A percentile compares a stretch with the other conserved stretches of the same genome.
Conservation (phyloP, 208 protist species). For the Wallacemonas sp. region DNA sequence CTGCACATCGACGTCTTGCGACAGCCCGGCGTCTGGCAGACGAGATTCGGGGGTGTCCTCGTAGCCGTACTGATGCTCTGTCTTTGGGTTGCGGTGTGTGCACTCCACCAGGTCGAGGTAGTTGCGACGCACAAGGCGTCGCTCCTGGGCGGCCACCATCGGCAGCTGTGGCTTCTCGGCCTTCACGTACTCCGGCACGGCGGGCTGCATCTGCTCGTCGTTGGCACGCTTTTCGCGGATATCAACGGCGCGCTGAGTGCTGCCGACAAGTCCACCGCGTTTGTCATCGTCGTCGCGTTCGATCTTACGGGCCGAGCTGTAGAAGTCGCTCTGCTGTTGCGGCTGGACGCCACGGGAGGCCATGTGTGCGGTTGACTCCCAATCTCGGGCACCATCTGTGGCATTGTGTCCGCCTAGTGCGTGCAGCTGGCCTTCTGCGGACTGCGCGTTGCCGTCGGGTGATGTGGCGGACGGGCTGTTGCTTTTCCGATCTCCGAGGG, state of each 20-base stretch:
- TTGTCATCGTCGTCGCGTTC: slow-evolving; percentile 70
- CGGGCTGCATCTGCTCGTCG: slow-evolving; percentile 43
- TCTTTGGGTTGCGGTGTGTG: slow-evolving; percentile 52
- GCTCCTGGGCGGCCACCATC: slow-evolving; percentile 33
- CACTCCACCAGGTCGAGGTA: slow-evolving; percentile 87
- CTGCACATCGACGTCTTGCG: slow-evolving; percentile 48
- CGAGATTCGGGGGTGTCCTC: slow-evolving; percentile 37
- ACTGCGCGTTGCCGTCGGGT: neutral
- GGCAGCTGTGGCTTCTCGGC: slow-evolving; percentile 19
- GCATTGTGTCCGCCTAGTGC: neutral
- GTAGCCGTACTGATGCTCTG: slow-evolving; percentile 63
- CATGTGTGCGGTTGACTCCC: slow-evolving; percentile 62
- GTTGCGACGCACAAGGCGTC: slow-evolving; percentile 35
- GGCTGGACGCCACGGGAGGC: slow-evolving; percentile 50
- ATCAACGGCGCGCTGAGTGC: slow-evolving; percentile 72
- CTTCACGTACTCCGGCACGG: slow-evolving; percentile 19
- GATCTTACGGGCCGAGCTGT: slow-evolving; percentile 61
- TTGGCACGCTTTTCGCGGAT: slow-evolving; percentile 67
- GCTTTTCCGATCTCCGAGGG: too few species aligned
- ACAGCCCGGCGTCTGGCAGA: slow-evolving; percentile 39
- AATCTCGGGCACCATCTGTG: slow-evolving; percentile 10
- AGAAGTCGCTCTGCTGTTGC: slow-evolving; percentile 53
- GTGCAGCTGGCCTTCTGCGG: neutral
- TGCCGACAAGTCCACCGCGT: slow-evolving; percentile 56
- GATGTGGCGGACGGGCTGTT: too few species aligned